phyloP scores from a whole-genome alignment of 2,329 filamentous ascomycete genomes.

The Clarireedia hainanense region DNA sequence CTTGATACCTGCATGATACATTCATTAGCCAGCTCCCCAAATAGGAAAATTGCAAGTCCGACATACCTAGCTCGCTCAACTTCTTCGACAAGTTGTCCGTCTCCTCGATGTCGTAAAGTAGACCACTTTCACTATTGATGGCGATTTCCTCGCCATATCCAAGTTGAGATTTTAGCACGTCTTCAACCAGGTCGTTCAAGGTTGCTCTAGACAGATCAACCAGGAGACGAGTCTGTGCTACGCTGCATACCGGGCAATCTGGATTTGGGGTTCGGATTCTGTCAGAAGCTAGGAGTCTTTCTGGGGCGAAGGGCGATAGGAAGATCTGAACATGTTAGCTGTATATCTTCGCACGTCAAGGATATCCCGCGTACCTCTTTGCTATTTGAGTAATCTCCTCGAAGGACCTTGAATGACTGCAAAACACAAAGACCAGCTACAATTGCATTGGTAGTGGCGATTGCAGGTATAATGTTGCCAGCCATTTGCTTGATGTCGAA shows the following conservation, averaged over 20 bases:
- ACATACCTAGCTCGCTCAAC: constrained; percentile 63
- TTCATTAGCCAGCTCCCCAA: not conserved
- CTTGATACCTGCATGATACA: constrained; percentile 47
- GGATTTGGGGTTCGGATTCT: constrained; percentile 60
- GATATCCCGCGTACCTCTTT: constrained; percentile 55
- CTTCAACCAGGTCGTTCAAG: constrained; percentile 70
- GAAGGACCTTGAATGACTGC: constrained; percentile 85
- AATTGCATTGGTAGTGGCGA: constrained; percentile 96
- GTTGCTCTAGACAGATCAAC: constrained; percentile 67
- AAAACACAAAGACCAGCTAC: constrained; percentile 88
- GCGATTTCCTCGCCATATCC: constrained; percentile 77
- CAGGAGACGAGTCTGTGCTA: constrained; percentile 57
- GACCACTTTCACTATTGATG: constrained; percentile 62
- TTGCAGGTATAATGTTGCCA: constrained; percentile 96
- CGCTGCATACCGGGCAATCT: constrained; percentile 75
- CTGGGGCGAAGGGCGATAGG: constrained; percentile 58
- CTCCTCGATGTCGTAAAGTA: constrained; percentile 86
- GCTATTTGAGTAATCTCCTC: constrained; percentile 58
- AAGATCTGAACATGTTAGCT: constrained; percentile 50
- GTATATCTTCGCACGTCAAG: not conserved
- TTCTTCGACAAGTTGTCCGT: constrained; percentile 79
- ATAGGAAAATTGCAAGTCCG: not conserved
- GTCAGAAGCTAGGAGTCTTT: constrained; percentile 52
- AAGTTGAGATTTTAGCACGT: constrained; percentile 60
- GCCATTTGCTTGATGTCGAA: constrained; percentile 99